Base-by-base conservation (phyloP, 352 stramenopile genomes). In the Phytopythium chamaehyphon region DNA sequence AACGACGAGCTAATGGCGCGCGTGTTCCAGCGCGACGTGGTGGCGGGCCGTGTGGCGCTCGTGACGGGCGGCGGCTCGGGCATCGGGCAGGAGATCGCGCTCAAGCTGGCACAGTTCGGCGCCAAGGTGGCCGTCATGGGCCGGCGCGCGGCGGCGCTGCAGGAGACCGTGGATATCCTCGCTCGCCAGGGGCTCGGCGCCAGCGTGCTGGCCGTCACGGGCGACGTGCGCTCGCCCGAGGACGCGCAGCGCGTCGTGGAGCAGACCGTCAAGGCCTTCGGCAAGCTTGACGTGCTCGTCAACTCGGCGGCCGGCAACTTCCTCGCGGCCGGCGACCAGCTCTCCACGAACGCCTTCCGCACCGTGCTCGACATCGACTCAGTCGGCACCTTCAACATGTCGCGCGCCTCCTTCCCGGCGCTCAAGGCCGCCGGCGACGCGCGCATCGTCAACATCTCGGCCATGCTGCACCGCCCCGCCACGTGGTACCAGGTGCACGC, bases 301-400 rank as follows among this genome's bases (percentile, higher is more conserved):
- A 98, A 98, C 67, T 82, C 85, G 31, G 95, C 95, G 0, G 95
- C 95, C 0, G 95, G 95, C 50, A 98, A 98, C 64, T 98, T 98
- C 70, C 57, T 98, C 40, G 71, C 77, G 44, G 58, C 85, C 28
- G 89, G 89, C 6, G 82, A 96, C 42, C 79, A 88, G 50, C 62
- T 98, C 31, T 92, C 70, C 37, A 93, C 89, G 3, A 98, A 98
- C 65, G 95, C 87, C 47, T 98, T 98, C 70, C 88, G 86, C 49
- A 98, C 96, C 8, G 95, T 98, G 6, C 88, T 99, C 75, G 93
- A 98, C 55, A 99, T 98, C 57, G 96, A 99, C 72, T 69, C 92
- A 14, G 74, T 97, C 26, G 96, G 95, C 23, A 97, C 93, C 18
- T 99, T 98, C 70, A 98, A 99, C 67, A 98, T 98, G 90, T 92